phyloP scores from a whole-genome alignment of 805 yeast genomes.

The Ogataea nakhonphanomensis region DNA sequence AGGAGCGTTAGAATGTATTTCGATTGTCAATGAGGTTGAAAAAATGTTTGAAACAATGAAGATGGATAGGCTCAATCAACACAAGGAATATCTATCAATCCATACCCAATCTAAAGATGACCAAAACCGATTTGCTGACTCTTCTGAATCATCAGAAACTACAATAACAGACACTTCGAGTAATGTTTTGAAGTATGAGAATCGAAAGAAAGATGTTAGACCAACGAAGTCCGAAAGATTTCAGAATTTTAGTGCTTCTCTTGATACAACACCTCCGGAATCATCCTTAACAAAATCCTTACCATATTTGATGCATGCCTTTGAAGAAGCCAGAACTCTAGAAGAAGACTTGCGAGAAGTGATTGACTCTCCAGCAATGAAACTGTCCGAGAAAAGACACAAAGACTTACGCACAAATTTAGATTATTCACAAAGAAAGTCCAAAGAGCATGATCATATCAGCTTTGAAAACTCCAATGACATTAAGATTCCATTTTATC shows the following conservation, averaged over 20 bases:
- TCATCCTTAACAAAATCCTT: slow-evolving; percentile 60
- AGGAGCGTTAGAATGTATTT: slow-evolving; percentile 62
- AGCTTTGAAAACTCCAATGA: too few species aligned
- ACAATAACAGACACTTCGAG: neutral
- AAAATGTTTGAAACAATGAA: slow-evolving; percentile 64
- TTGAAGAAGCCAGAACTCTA: slow-evolving; percentile 56
- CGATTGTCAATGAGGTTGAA: slow-evolving; percentile 66
- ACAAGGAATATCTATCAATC: slow-evolving; percentile 1
- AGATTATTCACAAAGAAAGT: too few species aligned
- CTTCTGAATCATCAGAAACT: neutral
- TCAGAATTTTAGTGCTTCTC: neutral
- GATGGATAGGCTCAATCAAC: slow-evolving; percentile 15
- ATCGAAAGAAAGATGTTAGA: slow-evolving; percentile 30
- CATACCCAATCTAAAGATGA: neutral
- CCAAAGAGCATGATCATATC: too few species aligned
- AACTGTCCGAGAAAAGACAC: slow-evolving; percentile 1
- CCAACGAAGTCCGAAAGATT: slow-evolving; percentile 2
- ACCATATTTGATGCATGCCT: slow-evolving; percentile 65
- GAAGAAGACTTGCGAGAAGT: slow-evolving; percentile 44
- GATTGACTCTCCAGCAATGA: slow-evolving; percentile 10
- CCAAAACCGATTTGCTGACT: neutral
- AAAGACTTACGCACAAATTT: neutral
- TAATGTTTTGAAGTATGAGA: slow-evolving; percentile 47
- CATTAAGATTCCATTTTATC: slow-evolving; percentile 1
- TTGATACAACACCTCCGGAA: slow-evolving; percentile 36